Conservation (phyloP, 2,329 filamentous ascomycete species). For the Dothistroma septosporum region DNA sequence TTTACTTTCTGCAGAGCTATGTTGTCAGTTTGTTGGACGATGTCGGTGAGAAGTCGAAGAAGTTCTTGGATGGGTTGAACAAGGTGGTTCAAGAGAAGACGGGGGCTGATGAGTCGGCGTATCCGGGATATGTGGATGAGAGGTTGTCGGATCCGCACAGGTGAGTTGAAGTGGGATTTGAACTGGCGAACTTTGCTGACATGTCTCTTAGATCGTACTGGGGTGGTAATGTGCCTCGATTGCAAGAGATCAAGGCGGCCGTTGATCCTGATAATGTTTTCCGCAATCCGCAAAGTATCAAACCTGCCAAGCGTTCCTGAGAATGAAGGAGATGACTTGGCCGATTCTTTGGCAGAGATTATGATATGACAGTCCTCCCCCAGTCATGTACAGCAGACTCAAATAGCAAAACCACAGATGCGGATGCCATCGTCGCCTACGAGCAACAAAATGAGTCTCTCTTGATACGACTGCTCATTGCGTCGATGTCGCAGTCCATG, state of each 20-base stretch:
- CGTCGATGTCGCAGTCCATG: too few relatives aligned
- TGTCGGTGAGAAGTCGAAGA: conserved; percentile 9
- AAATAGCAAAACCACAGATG: too few relatives aligned
- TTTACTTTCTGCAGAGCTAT: conserved; percentile 20
- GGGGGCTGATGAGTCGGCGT: conserved; percentile 18
- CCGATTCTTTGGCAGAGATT: not conserved
- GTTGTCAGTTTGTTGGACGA: conserved; percentile 12
- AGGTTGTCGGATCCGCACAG: conserved; percentile 30
- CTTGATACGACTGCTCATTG: too few relatives aligned
- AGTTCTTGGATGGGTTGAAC: conserved; percentile 18
- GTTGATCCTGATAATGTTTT: conserved; percentile 33
- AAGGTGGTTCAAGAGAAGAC: conserved; percentile 9
- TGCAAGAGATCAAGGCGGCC: conserved; percentile 32
- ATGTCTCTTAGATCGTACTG: conserved; percentile 22
- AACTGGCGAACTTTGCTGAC: not conserved
- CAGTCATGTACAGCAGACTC: too few relatives aligned
- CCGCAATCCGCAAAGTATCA: conserved; percentile 21
- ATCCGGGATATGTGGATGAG: conserved; percentile 26
- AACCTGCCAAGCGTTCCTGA: not conserved
- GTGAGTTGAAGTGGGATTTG: not conserved
- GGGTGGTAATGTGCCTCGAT: conserved; percentile 27
- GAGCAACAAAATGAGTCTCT: too few relatives aligned
- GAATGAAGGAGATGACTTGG: not conserved
- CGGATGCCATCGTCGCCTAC: too few relatives aligned
- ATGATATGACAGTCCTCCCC: too few relatives aligned